phyloP scores from a whole-genome alignment of 2,329 filamentous ascomycete genomes.

The Capronia americana region DNA sequence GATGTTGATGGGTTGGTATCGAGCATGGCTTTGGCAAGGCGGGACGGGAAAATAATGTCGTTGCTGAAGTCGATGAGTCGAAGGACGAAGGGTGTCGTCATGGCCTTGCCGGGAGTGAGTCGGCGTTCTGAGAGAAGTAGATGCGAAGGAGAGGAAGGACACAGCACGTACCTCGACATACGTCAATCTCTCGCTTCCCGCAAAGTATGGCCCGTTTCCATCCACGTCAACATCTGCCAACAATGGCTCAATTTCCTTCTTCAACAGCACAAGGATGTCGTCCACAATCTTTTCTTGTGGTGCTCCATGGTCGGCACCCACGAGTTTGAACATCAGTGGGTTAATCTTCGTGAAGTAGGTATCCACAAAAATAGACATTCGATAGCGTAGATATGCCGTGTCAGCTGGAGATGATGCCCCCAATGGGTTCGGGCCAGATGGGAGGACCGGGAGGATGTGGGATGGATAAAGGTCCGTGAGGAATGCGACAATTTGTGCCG shows the following conservation, averaged over 20 bases:
- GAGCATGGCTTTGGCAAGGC: conserved; percentile 51
- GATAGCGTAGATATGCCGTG: conserved; percentile 67
- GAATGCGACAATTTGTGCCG: conserved; percentile 74
- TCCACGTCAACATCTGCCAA: conserved; percentile 49
- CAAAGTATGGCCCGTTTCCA: conserved; percentile 62
- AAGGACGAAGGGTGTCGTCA: conserved; percentile 71
- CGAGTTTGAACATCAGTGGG: conserved; percentile 53
- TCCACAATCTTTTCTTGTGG: conserved; percentile 59
- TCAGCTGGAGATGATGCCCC: conserved; percentile 53
- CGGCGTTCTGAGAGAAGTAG: conserved; percentile 5
- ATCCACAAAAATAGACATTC: conserved; percentile 74
- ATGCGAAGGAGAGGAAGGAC: neutral
- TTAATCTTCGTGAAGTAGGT: conserved; percentile 70
- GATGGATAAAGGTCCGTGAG: conserved; percentile 72
- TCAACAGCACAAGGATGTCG: conserved; percentile 62
- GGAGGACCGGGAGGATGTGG: conserved; percentile 58
- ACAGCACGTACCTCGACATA: conserved; percentile 70
- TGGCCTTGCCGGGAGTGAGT: conserved; percentile 53
- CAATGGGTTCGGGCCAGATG: neutral
- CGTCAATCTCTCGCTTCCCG: conserved; percentile 68
- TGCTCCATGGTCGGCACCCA: conserved; percentile 56
- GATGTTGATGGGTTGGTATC: conserved; percentile 44
- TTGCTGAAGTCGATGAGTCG: conserved; percentile 61
- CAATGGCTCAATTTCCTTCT: conserved; percentile 76
- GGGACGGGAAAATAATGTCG: conserved; percentile 52